Conservation (phyloP, 2,329 filamentous ascomycete species). For the Cladosporium cucumerinum region DNA sequence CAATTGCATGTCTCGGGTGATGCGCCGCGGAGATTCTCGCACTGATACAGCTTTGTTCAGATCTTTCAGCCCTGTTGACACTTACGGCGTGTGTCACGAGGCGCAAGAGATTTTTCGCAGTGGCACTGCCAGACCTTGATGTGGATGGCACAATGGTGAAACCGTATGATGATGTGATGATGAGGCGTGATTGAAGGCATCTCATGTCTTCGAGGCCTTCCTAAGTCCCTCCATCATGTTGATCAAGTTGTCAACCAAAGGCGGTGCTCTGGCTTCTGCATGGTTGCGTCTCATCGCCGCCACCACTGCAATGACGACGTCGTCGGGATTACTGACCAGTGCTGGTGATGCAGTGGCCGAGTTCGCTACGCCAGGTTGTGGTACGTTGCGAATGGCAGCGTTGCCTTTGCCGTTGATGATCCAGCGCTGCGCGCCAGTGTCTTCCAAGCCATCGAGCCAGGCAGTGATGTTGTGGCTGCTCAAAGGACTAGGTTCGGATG, state of each 20-base stretch:
- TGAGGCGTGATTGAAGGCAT: not conserved
- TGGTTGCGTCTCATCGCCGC: slow-evolving; percentile 56
- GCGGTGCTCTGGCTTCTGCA: slow-evolving; percentile 45
- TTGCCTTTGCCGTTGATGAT: slow-evolving; percentile 33
- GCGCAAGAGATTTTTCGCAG: not conserved
- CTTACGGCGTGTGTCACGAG: not conserved
- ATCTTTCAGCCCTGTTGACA: not conserved
- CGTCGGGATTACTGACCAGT: slow-evolving; percentile 53
- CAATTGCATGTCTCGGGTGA: not conserved
- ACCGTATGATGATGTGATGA: not conserved
- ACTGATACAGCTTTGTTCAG: too few species aligned
- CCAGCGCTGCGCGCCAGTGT: slow-evolving; percentile 46
- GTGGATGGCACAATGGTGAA: not conserved
- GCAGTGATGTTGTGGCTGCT: slow-evolving; percentile 36
- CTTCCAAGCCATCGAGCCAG: slow-evolving; percentile 57
- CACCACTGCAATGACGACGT: slow-evolving; percentile 58
- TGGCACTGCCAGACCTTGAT: not conserved
- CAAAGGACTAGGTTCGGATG: slow-evolving; percentile 42
- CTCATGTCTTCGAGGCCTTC: slow-evolving; percentile 31
- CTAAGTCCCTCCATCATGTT: slow-evolving; percentile 59
- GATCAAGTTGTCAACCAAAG: slow-evolving; percentile 66
- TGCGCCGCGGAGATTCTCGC: not conserved
- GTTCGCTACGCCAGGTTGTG: not conserved
- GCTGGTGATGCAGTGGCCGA: slow-evolving; percentile 19
- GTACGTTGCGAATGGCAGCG: slow-evolving; percentile 30